These are phyloP conservation scores for Aspergillus viridinutans DNA, from an alignment of 2,329 filamentous ascomycete species.

Conservation along the genomic window DNA sequence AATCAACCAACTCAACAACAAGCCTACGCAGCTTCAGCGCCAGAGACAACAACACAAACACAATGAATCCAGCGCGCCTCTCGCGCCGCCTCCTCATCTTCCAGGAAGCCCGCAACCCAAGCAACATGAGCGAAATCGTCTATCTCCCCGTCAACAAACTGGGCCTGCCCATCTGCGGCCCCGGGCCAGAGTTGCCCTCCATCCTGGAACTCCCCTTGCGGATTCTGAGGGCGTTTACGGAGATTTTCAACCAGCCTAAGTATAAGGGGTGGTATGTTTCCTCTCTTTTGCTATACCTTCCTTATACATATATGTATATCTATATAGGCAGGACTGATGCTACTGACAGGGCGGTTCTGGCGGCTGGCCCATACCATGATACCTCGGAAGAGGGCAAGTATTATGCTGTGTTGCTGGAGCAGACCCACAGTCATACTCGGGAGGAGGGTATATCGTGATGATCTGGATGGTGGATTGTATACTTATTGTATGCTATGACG, in stretches of 20 bases:
- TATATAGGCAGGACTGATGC: background rate
- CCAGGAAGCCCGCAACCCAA: conserved; percentile 32
- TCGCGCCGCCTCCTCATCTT: conserved; percentile 34
- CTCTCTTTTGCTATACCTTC: background rate
- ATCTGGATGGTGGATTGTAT: background rate
- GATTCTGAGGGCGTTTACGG: conserved; percentile 34
- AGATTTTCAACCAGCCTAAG: conserved; percentile 36
- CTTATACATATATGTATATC: background rate
- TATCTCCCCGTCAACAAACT: conserved; percentile 35
- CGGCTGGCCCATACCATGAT: conserved; percentile 34
- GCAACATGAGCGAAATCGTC: conserved; percentile 23
- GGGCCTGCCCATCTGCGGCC: conserved; percentile 32
- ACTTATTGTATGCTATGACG: background rate
- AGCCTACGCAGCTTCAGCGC: background rate
- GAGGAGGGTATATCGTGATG: background rate
- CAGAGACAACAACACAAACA: conserved; percentile 1
- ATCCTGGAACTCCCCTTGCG: conserved; percentile 33
- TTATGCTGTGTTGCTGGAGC: conserved; percentile 35
- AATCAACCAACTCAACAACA: background rate
- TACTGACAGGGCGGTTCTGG: conserved; percentile 26
- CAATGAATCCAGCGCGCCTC: conserved; percentile 6
- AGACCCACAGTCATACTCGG: conserved; percentile 7
- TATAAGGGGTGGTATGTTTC: conserved; percentile 35
- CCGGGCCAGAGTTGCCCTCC: conserved; percentile 30
- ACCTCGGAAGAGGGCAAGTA: conserved; percentile 34